phyloP scores from a whole-genome alignment of 257 asterid genomes.

The Solanum chiquidenum region DNA sequence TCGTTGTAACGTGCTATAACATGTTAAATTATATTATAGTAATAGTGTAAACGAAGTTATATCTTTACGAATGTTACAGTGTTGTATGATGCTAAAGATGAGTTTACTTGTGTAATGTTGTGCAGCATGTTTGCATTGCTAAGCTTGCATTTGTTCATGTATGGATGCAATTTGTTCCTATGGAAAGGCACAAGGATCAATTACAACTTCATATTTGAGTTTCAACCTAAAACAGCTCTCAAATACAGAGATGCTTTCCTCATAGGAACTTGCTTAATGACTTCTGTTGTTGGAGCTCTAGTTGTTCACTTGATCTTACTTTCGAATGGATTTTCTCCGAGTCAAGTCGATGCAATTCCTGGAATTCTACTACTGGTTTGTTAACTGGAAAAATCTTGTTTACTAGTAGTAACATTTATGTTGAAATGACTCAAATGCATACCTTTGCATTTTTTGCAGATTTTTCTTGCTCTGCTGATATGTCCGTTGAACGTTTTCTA shows the following conservation, averaged over 20 bases:
- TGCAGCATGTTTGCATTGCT: conserved; percentile 94
- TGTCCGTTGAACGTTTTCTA: conserved; percentile 77
- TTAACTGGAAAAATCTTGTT: background rate
- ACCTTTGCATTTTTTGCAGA: conserved; percentile 24
- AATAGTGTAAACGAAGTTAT: background rate
- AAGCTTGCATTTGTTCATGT: conserved; percentile 86
- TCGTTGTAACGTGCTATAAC: background rate
- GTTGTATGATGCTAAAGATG: background rate
- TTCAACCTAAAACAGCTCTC: conserved; percentile 53
- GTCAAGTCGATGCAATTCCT: conserved; percentile 56
- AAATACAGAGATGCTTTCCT: conserved; percentile 86
- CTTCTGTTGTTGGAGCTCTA: conserved; percentile 70
- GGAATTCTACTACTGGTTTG: conserved; percentile 69
- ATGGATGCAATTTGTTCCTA: conserved; percentile 79
- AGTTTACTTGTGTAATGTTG: background rate
- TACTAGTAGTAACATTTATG: background rate
- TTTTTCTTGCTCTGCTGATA: conserved; percentile 28
- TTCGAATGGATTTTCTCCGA: conserved; percentile 36
- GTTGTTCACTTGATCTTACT: conserved; percentile 70
- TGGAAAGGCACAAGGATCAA: conserved; percentile 88
- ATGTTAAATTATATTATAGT: background rate
- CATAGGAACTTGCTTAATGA: conserved; percentile 72
- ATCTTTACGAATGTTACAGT: background rate
- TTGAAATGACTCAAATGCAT: background rate
- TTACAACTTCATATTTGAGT: conserved; percentile 80